Conservation (phyloP, 2,329 filamentous ascomycete species). For the Claviceps quebecensis region DNA sequence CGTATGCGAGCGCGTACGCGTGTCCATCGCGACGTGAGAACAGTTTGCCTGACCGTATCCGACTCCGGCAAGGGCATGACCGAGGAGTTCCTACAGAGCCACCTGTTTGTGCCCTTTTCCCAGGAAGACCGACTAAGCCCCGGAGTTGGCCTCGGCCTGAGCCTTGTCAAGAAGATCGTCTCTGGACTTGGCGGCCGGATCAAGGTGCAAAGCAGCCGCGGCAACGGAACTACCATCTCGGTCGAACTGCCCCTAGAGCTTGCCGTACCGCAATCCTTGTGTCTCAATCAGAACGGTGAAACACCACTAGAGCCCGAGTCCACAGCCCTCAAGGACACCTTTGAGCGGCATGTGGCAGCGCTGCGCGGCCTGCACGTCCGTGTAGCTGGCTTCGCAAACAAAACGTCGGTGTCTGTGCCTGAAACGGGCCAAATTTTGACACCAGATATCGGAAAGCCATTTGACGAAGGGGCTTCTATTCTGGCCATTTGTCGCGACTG, state of each 20-base stretch:
- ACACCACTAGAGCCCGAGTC: too few species aligned
- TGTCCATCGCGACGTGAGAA: constrained; percentile 3
- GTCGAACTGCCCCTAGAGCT: constrained; percentile 18
- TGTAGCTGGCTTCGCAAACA: constrained; percentile 11
- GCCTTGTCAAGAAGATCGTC: constrained; percentile 47
- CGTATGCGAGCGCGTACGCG: background rate
- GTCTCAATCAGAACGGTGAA: background rate
- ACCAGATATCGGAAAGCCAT: background rate
- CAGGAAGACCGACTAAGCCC: constrained; percentile 48
- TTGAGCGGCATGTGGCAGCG: constrained; percentile 14
- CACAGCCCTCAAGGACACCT: constrained; percentile 2
- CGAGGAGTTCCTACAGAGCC: constrained; percentile 43
- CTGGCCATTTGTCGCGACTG: constrained; percentile 18
- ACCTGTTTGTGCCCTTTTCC: constrained; percentile 47
- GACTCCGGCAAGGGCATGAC: constrained; percentile 56
- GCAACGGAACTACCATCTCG: constrained; percentile 22
- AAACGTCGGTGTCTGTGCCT: background rate
- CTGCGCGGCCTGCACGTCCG: constrained; percentile 19
- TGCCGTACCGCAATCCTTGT: background rate
- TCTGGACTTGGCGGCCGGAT: constrained; percentile 44
- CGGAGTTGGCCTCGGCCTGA: constrained; percentile 51
- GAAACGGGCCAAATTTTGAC: background rate
- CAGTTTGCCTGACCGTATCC: constrained; percentile 31
- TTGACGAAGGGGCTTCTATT: constrained; percentile 4
- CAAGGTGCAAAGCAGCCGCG: constrained; percentile 33